Percentiles rank a stretch among this genome's conserved stretches.
phyloP scores from a whole-genome alignment of 345 rosid species.

The Physaria fendleri region DNA sequence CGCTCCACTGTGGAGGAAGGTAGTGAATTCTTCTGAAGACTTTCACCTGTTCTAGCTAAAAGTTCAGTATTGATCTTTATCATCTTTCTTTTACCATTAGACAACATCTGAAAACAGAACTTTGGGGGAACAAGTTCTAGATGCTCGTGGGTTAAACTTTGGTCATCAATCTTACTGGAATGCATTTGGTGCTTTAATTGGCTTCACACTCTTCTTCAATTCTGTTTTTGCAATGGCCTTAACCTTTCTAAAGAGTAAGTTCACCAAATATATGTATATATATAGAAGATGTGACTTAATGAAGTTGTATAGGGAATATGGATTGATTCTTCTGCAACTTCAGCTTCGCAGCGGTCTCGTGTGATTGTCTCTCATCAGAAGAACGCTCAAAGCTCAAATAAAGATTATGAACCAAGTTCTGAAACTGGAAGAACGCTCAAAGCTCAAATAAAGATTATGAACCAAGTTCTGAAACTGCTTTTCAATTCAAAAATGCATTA shows the following conservation, averaged over 20 bases:
- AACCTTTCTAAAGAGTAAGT: constrained; percentile 46
- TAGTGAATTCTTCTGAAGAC: constrained; percentile 1
- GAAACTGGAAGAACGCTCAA: background rate
- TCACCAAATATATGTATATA: no score
- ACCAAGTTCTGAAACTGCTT: background rate
- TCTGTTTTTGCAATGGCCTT: constrained; percentile 44
- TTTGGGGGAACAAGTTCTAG: constrained; percentile 39
- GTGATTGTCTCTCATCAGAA: constrained; percentile 5
- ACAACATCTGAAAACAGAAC: constrained; percentile 24
- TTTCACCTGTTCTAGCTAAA: no score
- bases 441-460: background rate
- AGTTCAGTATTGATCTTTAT: no score
- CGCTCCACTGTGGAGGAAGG: constrained; percentile 66
- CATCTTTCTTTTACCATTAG: background rate
- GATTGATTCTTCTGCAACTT: no score
- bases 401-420: constrained; percentile 1
- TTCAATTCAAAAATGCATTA: constrained; percentile 24
- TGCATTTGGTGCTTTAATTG: constrained; percentile 44
- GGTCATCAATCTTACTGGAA: constrained; percentile 42
- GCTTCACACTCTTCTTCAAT: constrained; percentile 50
- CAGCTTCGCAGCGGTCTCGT: constrained; percentile 20
- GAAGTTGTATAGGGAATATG: no score
- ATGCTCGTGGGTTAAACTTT: constrained; percentile 51
- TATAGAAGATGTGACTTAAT: no score
- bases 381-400: background rate